Percentiles rank a stretch among this genome's conserved stretches.
Conservation (phyloP, 169 alveolate genomes). For the Theileria luwenshuni region DNA sequence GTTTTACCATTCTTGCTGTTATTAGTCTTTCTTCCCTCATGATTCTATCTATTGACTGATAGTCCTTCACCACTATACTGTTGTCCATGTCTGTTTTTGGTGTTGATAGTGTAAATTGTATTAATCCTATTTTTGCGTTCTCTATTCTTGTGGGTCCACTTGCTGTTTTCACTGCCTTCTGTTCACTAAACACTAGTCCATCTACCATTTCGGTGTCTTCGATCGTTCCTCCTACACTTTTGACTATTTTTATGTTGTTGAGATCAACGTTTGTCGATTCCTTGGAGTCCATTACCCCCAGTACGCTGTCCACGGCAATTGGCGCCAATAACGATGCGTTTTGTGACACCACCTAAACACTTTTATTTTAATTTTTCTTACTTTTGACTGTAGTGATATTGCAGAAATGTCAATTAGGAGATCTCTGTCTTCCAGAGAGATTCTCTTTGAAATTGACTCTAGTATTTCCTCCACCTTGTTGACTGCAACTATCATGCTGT, state of each 20-base stretch:
- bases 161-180: constrained; percentile 92
- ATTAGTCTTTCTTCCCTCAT: constrained; percentile 97
- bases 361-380: neutral
- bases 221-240: constrained; percentile 97
- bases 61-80: constrained; percentile 92
- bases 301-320: constrained; percentile 98
- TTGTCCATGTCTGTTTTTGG: constrained; percentile 99
- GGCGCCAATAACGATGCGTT: constrained; percentile 96
- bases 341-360: constrained; percentile 87
- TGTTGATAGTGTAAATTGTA: constrained; percentile 97
- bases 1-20: constrained; percentile 95
- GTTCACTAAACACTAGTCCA: constrained; percentile 95
- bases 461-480: constrained; percentile 87
- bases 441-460: constrained; percentile 89
- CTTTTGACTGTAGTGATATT: constrained; percentile 96
- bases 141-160: constrained; percentile 94
- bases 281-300: constrained; percentile 72
- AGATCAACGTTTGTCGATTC: constrained; percentile 86
- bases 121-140: constrained; percentile 95
- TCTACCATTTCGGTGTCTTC: constrained; percentile 98
- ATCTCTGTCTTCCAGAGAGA: constrained; percentile 93
- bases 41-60: constrained; percentile 90
- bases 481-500: constrained; percentile 91
- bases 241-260: constrained; percentile 86
- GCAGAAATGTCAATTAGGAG: constrained; percentile 91